Evolutionary conservation across 164 flowering plant genomes (phyloP), one percentile per base, ranked within the genome.

Genomic region (Echeveria elegans): DNA sequence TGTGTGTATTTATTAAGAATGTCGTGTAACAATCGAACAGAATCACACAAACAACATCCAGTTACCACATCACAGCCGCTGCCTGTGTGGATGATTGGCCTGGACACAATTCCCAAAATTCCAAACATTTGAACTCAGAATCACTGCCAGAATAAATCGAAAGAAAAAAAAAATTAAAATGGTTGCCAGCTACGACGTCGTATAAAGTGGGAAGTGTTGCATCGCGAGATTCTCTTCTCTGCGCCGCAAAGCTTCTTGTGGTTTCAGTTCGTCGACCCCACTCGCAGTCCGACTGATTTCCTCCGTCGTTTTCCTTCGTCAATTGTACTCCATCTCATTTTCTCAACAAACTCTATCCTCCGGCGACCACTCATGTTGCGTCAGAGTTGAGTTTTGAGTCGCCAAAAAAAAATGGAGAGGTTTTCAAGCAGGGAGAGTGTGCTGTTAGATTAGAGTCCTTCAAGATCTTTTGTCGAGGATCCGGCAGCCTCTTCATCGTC

Each of bases 381-480:
- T 23, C 0, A 12, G 9, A 23, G 18, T 56, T 28, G 61, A 56
- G 18, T 56, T 12, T 12, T n/a, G n/a, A n/a, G n/a, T 4, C 32
- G 21, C 23, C 41, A 8, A 41, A 43, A 34, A 11, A 29, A 0
- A 72, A 86, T 87, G 96, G 86, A 84, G 75, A 80, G 77, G 45
- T 75, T 75, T 61, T 73, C 77, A 19, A 72, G 68, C 14, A 82
- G 79, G 68, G 88, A 80, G 5, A 74, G 78, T 11, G 68, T 76
- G 67, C 64, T 77, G 24, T 36, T 83, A 23, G 85, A 82, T 5
- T 71, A 52, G 30, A 69, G 69, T 58, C 73, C 80, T 2, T 78
- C 74, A 26, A 78, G 67, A 16, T 70, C 83, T 5, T 64, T 70
- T n/a, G n/a, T n/a, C n/a, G n/a, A n/a, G n/a, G n/a, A n/a, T n/a